Percentiles rank a stretch among this genome's conserved stretches.
Conservation (phyloP, 1,284 basidiomycete genomes). For the Tilletia horrida region DNA sequence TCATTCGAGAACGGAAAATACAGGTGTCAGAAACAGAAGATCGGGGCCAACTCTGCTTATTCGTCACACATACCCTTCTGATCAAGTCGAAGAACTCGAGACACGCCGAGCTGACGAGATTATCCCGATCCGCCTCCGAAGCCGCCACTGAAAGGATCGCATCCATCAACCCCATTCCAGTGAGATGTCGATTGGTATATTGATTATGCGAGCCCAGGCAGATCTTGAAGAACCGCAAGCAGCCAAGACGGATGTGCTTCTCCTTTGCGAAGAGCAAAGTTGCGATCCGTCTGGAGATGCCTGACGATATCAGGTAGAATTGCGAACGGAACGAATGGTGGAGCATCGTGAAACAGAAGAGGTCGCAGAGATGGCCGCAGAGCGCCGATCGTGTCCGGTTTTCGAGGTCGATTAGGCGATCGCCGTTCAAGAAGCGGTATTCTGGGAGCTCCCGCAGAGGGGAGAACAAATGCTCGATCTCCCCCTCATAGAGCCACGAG, state of each 20-base stretch:
- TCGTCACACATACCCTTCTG: slow-evolving; percentile 58
- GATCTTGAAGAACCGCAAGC: slow-evolving; percentile 81
- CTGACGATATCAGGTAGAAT: slow-evolving; percentile 70
- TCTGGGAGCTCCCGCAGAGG: slow-evolving; percentile 76
- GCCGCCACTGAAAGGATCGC: slow-evolving; percentile 78
- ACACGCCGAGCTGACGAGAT: slow-evolving; percentile 87
- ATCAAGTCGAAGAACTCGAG: slow-evolving; percentile 92
- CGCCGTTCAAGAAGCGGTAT: slow-evolving; percentile 55
- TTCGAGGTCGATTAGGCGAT: slow-evolving; percentile 16
- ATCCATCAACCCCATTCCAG: slow-evolving; percentile 77
- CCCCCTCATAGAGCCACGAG: slow-evolving; percentile 82
- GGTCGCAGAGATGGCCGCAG: slow-evolving; percentile 65
- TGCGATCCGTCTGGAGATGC: slow-evolving; percentile 41
- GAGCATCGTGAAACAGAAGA: slow-evolving; percentile 79
- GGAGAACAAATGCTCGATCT: slow-evolving; percentile 70
- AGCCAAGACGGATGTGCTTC: slow-evolving; percentile 67
- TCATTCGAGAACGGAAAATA: too few species aligned
- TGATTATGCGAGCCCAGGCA: slow-evolving; percentile 80
- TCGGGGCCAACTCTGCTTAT: slow-evolving; percentile 21
- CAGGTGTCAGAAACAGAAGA: neutral
- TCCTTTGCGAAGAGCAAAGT: slow-evolving; percentile 69
- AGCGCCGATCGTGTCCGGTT: slow-evolving; percentile 39
- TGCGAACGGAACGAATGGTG: slow-evolving; percentile 81
- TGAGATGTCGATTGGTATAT: slow-evolving; percentile 77
- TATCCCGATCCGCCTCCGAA: slow-evolving; percentile 79